Conservation (phyloP, 1,139 yeast genomes). For the Cylindricascospora bacillispora region DNA sequence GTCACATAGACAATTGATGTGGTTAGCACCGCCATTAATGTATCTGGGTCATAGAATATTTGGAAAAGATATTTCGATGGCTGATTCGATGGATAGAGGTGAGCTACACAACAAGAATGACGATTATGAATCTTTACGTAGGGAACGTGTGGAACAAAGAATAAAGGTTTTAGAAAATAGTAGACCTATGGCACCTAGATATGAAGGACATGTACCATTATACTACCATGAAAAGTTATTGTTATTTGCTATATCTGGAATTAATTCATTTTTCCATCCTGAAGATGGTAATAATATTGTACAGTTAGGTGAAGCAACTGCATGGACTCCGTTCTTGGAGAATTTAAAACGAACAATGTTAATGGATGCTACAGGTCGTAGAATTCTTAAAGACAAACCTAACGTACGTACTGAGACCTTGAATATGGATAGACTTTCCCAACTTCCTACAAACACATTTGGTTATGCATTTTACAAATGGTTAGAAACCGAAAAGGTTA, state of each 20-base stretch:
- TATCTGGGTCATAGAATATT: no score
- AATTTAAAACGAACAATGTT: slow-evolving; percentile 63
- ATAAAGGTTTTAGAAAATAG: slow-evolving; percentile 12
- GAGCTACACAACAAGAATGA: slow-evolving; percentile 28
- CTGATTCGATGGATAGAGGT: slow-evolving; percentile 47
- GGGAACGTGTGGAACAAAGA: slow-evolving; percentile 23
- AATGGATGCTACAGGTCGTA: slow-evolving; percentile 60
- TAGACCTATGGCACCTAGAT: slow-evolving; percentile 34
- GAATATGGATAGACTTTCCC: slow-evolving; percentile 46
- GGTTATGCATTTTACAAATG: slow-evolving; percentile 72
- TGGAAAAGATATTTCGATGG: slow-evolving; percentile 39
- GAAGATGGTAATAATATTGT: slow-evolving; percentile 51
- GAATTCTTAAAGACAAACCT: slow-evolving; percentile 67
- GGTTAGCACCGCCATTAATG: no score
- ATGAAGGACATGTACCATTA: slow-evolving; percentile 76
- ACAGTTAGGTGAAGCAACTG: slow-evolving; percentile 91
- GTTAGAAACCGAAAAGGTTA: slow-evolving; percentile 78
- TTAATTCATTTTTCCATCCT: slow-evolving; percentile 80
- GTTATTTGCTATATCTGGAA: slow-evolving; percentile 60
- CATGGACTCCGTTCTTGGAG: slow-evolving; percentile 53
- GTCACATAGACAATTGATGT: no score
- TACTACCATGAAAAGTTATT: slow-evolving; percentile 48
- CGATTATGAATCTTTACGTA: slow-evolving; percentile 12
- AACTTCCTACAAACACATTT: slow-evolving; percentile 56
- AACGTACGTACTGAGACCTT: slow-evolving; percentile 65